These are phyloP conservation scores for Salix caprea DNA, from an alignment of 345 rosid genomes.

Conservation along the genomic window DNA sequence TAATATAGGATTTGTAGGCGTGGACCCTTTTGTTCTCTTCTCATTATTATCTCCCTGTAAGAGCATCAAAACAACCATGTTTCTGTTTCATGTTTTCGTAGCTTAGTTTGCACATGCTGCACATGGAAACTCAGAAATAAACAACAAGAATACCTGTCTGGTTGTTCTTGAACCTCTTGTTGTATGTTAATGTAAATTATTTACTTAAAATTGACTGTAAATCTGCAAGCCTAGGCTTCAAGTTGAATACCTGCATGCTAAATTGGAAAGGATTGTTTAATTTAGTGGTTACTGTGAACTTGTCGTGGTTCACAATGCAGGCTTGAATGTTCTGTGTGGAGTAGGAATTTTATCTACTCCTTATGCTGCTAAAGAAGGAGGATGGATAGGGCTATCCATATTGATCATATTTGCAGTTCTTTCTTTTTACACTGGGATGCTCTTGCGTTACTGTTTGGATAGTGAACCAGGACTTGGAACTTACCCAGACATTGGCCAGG, in stretches of 20 bases:
- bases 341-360: slow-evolving; percentile 93
- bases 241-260: not conserved
- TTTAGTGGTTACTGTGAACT: not conserved
- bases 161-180: not conserved
- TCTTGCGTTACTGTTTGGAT: slow-evolving; percentile 77
- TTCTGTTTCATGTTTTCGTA: not conserved
- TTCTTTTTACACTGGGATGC: slow-evolving; percentile 86
- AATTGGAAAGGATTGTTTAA: not conserved
- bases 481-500: slow-evolving; percentile 93
- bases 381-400: slow-evolving; percentile 73
- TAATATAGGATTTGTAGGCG: not conserved
- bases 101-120: slow-evolving; percentile 24
- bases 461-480: slow-evolving; percentile 82
- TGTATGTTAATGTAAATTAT: not conserved
- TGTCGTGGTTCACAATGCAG: slow-evolving; percentile 26
- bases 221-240: not conserved
- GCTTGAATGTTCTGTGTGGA: slow-evolving; percentile 90
- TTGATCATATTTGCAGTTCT: slow-evolving; percentile 58
- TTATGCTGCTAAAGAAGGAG: slow-evolving; percentile 88
- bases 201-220: not conserved
- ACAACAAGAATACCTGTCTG: not conserved
- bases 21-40: slow-evolving; percentile 2
- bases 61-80: not conserved
- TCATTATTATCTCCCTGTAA: not conserved
- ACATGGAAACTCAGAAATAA: slow-evolving; percentile 13